phyloP scores from a whole-genome alignment of 371 early-diverging fungal genomes.

The Mortierella sp. region DNA sequence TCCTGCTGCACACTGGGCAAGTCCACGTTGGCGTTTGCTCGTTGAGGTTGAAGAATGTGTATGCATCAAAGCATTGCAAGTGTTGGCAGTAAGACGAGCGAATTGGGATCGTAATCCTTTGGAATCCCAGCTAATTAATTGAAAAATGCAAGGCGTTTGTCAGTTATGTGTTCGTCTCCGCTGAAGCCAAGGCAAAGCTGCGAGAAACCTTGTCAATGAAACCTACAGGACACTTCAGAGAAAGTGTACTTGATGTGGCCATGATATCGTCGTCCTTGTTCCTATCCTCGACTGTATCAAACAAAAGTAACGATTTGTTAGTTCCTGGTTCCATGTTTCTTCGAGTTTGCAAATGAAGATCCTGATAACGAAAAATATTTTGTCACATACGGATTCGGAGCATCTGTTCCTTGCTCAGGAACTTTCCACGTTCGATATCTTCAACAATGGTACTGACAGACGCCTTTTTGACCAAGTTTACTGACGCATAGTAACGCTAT shows the following conservation, averaged over 20 bases:
- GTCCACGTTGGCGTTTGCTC: constrained; percentile 79
- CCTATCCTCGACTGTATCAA: constrained; percentile 42
- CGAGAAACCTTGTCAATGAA: not conserved
- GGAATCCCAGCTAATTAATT: constrained; percentile 66
- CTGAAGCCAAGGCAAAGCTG: not conserved
- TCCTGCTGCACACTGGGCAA: constrained; percentile 79
- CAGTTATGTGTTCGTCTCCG: not conserved
- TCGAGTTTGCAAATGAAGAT: not conserved
- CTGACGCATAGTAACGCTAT: constrained; percentile 62
- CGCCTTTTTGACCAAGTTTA: constrained; percentile 62
- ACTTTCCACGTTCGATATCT: constrained; percentile 57
- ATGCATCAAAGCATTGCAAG: constrained; percentile 83
- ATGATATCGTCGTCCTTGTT: constrained; percentile 68
- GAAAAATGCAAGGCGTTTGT: not conserved
- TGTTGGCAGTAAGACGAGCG: constrained; percentile 75
- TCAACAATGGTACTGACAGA: constrained; percentile 62
- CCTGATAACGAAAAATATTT: not conserved
- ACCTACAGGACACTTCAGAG: constrained; percentile 72
- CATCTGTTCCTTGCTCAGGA: constrained; percentile 63
- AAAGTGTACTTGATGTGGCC: constrained; percentile 66
- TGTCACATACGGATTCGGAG: constrained; percentile 63
- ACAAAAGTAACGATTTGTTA: not conserved
- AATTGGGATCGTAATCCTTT: constrained; percentile 74
- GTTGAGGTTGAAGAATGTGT: constrained; percentile 76
- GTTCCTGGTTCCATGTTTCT: not conserved